Percentiles rank a stretch among this genome's conserved stretches.
Conservation (phyloP, 2,329 filamentous ascomycete species). For the Cordyceps militaris region DNA sequence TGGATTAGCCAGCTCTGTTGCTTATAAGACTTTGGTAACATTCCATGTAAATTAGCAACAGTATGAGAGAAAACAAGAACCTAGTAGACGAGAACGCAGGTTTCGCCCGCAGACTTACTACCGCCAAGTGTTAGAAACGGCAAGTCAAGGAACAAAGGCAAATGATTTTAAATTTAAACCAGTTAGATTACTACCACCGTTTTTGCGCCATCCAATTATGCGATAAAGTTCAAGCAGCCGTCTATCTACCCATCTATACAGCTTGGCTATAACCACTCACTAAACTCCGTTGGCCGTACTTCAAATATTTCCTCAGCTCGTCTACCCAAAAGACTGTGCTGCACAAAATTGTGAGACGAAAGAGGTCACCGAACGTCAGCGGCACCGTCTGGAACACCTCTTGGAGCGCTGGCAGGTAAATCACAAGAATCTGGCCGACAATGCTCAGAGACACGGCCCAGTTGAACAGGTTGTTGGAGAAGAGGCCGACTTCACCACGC, state of each 20-base stretch:
- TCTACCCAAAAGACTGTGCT: constrained; percentile 95
- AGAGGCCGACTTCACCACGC: constrained; percentile 73
- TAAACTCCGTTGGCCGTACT: constrained; percentile 50
- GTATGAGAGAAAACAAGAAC: too few relatives aligned
- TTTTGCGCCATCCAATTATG: constrained; percentile 4
- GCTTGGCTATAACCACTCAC: constrained; percentile 58
- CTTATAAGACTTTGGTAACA: too few relatives aligned
- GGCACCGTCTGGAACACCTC: constrained; percentile 94
- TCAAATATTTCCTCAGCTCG: constrained; percentile 77
- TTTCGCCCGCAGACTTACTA: too few relatives aligned
- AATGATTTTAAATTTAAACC: neutral
- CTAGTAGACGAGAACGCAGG: too few relatives aligned
- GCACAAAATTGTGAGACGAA: constrained; percentile 65
- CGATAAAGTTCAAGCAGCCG: constrained; percentile 1
- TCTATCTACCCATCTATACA: constrained; percentile 37
- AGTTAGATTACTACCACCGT: neutral
- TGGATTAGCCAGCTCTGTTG: too few relatives aligned
- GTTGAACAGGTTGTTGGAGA: constrained; percentile 91
- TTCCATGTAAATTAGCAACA: too few relatives aligned
- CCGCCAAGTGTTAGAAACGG: neutral
- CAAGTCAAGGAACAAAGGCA: neutral
- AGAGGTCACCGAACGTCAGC: constrained; percentile 64
- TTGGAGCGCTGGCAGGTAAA: constrained; percentile 92
- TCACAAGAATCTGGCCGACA: constrained; percentile 79
- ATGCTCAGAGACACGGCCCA: constrained; percentile 85